Percentiles rank a stretch among this genome's conserved stretches.
phyloP scores from a whole-genome alignment of 2,329 filamentous ascomycete genomes.

The Xylariaceae sp. region DNA sequence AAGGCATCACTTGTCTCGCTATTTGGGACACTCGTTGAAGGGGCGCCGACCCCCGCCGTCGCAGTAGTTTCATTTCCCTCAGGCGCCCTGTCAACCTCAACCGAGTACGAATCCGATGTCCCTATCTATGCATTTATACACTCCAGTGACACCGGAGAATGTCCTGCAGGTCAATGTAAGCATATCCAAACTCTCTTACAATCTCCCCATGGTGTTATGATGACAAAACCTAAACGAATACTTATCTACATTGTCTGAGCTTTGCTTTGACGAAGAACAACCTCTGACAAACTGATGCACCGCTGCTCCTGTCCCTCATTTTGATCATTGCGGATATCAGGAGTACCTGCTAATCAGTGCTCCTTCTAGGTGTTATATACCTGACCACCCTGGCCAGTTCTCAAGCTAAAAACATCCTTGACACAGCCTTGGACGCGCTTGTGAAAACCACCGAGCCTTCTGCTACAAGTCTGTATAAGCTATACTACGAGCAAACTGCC shows the following conservation, averaged over 20 bases:
- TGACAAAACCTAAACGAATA: slow-evolving; percentile 76
- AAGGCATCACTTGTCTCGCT: slow-evolving; percentile 62
- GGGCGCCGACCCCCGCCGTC: slow-evolving; percentile 71
- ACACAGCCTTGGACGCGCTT: slow-evolving; percentile 42
- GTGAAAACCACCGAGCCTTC: slow-evolving; percentile 32
- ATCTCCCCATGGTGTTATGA: slow-evolving; percentile 60
- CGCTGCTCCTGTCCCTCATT: slow-evolving; percentile 21
- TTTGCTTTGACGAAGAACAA: slow-evolving; percentile 77
- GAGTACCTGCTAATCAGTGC: slow-evolving; percentile 17
- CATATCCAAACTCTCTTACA: slow-evolving; percentile 32
- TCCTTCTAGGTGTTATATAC: slow-evolving; percentile 35
- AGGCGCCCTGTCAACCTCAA: slow-evolving; percentile 39
- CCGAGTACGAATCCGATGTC: slow-evolving; percentile 35
- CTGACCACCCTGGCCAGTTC: slow-evolving; percentile 38
- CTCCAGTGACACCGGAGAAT: slow-evolving; percentile 90
- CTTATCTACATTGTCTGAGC: slow-evolving; percentile 99
- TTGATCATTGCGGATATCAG: neutral
- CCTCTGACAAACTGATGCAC: slow-evolving; percentile 87
- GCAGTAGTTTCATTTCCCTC: slow-evolving; percentile 66
- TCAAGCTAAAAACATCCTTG: slow-evolving; percentile 37
- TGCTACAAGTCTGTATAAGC: slow-evolving; percentile 44
- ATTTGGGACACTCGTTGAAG: slow-evolving; percentile 72
- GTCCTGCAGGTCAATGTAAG: slow-evolving; percentile 87
- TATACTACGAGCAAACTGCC: slow-evolving; percentile 55
- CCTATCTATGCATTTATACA: slow-evolving; percentile 68